Evolutionary conservation across 768 basidiomycete species (phyloP).

Genomic region (Lactifluus piperatus): DNA sequence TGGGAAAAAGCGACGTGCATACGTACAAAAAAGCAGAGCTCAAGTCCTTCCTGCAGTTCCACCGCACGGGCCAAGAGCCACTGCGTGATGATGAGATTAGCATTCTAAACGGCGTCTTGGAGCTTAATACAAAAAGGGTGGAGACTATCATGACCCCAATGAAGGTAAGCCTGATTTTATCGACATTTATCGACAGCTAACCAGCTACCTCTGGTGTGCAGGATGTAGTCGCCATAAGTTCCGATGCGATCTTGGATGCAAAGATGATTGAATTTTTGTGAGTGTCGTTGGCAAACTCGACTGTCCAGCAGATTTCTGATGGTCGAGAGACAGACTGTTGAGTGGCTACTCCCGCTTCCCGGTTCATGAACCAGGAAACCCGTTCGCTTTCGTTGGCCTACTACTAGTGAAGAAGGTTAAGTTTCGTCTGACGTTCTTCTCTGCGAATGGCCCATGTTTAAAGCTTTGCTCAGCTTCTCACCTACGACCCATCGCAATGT

Average conservation of each 20-base stretch:
- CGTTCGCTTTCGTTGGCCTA: conserved; percentile 68
- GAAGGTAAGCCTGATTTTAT: conserved; percentile 27
- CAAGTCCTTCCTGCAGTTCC: conserved; percentile 63
- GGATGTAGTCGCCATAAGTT: conserved; percentile 76
- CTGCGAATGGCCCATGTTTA: not conserved
- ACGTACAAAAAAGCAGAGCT: conserved; percentile 74
- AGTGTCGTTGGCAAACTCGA: conserved; percentile 21
- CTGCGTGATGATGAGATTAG: conserved; percentile 75
- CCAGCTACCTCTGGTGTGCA: conserved; percentile 23
- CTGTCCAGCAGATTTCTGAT: not conserved
- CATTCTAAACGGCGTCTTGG: conserved; percentile 72
- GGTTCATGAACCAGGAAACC: conserved; percentile 64
- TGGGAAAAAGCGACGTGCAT: conserved; percentile 63
- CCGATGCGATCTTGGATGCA: conserved; percentile 75
- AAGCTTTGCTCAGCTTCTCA: conserved; percentile 50
- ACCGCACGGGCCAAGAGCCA: conserved; percentile 68
- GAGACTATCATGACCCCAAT: conserved; percentile 49
- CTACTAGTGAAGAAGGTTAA: conserved; percentile 76
- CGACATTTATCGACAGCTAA: not conserved
- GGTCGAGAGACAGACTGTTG: conserved; percentile 36
- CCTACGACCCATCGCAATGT: conserved; percentile 78
- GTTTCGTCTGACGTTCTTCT: not conserved
- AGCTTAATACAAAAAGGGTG: conserved; percentile 66
- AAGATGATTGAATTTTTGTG: conserved; percentile 69
- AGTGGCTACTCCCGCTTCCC: conserved; percentile 93